Evolutionary conservation across 257 asterid genomes (phyloP).

Genomic region (Rehmannia glutinosa): DNA sequence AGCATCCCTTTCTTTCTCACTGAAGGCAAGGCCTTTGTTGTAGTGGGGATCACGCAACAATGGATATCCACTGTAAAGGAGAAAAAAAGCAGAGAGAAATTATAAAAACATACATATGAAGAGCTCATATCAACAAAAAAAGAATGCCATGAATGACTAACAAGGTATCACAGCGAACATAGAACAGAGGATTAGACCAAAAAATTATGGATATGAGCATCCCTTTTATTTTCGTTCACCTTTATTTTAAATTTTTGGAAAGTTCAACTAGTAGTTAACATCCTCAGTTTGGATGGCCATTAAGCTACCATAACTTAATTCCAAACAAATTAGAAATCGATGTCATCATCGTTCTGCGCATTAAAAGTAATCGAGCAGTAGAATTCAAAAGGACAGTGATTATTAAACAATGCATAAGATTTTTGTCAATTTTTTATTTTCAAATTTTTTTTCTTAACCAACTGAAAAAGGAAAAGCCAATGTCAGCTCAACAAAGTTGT

Average conservation of each 20-base stretch:
- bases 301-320: background rate
- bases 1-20: conserved; percentile 87
- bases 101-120: background rate
- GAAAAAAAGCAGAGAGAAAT: background rate
- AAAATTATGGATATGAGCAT: no score
- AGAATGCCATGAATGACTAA: background rate
- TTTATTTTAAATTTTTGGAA: no score
- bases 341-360: background rate
- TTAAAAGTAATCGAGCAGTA: background rate
- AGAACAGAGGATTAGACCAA: background rate
- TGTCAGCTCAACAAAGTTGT: background rate
- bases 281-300: no score
- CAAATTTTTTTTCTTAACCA: no score
- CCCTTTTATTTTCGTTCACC: background rate
- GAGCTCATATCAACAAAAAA: background rate
- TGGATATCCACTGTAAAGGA: conserved; percentile 78
- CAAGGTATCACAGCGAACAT: background rate
- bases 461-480: no score
- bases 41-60: conserved; percentile 88
- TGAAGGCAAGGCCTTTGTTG: conserved; percentile 93
- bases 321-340: background rate
- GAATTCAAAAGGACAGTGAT: background rate
- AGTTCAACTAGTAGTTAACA: no score
- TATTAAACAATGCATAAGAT: background rate
- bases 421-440: no score